Percentiles rank a stretch among this genome's conserved stretches.
These are phyloP conservation scores for Garcia nutans DNA, from an alignment of 345 rosid species.

Conservation along the genomic window DNA sequence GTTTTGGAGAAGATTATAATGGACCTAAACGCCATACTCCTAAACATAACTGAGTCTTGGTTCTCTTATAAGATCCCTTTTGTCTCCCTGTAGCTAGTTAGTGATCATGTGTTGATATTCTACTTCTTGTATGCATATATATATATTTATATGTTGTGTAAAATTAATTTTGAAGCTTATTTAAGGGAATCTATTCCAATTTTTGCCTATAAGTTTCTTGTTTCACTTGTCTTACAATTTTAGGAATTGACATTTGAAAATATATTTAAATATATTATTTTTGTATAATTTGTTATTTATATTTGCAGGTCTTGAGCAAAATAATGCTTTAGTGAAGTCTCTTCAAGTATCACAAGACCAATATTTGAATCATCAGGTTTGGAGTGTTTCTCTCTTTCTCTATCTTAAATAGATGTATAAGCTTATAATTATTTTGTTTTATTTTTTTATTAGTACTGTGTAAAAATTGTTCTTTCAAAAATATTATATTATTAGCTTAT, in stretches of 20 bases:
- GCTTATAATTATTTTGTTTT: too few relatives aligned
- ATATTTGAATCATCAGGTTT: constrained; percentile 15
- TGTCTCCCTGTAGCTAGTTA: not conserved
- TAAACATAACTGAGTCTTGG: constrained; percentile 38
- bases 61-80: constrained; percentile 13
- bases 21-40: constrained; percentile 46
- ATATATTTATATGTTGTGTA: not conserved
- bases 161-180: constrained; percentile 17
- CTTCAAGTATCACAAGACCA: constrained; percentile 10
- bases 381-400: too few relatives aligned
- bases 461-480: too few relatives aligned
- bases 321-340: not conserved
- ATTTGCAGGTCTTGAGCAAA: constrained; percentile 17
- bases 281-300: not conserved
- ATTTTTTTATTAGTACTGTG: too few relatives aligned
- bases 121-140: not conserved
- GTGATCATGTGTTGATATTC: constrained; percentile 14
- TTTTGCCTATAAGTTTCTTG: not conserved
- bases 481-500: too few relatives aligned
- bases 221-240: not conserved
- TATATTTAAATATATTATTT: not conserved
- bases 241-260: not conserved
- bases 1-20: constrained; percentile 42
- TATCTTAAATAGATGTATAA: too few relatives aligned
- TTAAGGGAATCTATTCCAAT: constrained; percentile 10